Evolutionary conservation across 306 rosid species (phyloP).

Genomic region (Vigna radiata): DNA sequence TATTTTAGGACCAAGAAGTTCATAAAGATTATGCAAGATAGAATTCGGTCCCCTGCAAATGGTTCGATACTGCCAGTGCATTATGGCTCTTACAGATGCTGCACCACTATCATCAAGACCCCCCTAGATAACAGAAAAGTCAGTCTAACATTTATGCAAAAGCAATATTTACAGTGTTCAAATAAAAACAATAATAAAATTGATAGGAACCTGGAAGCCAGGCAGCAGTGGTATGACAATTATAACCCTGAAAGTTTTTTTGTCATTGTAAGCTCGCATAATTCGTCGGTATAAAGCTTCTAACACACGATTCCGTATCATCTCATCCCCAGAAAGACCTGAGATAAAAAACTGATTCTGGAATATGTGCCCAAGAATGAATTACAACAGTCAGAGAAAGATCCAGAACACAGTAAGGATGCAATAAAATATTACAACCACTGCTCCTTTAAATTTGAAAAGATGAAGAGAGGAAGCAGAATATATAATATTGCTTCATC

Average conservation of each 20-base stretch:
- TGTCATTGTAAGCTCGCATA: conserved; percentile 82
- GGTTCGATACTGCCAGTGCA: conserved; percentile 99
- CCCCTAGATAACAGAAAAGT: conserved; percentile 67
- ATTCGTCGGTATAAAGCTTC: conserved; percentile 83
- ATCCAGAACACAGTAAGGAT: conserved; percentile 11
- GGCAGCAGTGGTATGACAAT: conserved; percentile 95
- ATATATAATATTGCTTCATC: conserved; percentile 14
- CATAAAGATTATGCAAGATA: conserved; percentile 76
- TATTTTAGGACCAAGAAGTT: conserved; percentile 74
- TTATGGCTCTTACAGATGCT: conserved; percentile 98
- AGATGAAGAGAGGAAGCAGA: not conserved
- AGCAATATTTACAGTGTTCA: conserved; percentile 37
- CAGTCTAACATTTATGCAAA: conserved; percentile 40
- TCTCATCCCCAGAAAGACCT: conserved; percentile 91
- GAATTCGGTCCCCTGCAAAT: conserved; percentile 89
- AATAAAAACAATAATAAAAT: conserved; percentile 25
- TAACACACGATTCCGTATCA: conserved; percentile 84
- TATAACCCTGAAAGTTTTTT: conserved; percentile 86
- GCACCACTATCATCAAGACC: conserved; percentile 99
- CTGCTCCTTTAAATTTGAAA: not conserved
- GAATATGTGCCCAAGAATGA: conserved; percentile 51
- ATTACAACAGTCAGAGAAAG: conserved; percentile 47
- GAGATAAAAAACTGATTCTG: conserved; percentile 99
- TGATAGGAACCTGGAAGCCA: conserved; percentile 86
- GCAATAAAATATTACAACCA: conserved; percentile 14